These are phyloP conservation scores for Rhizopogon vinicolor DNA, from an alignment of 768 basidiomycete species.

Conservation along the genomic window DNA sequence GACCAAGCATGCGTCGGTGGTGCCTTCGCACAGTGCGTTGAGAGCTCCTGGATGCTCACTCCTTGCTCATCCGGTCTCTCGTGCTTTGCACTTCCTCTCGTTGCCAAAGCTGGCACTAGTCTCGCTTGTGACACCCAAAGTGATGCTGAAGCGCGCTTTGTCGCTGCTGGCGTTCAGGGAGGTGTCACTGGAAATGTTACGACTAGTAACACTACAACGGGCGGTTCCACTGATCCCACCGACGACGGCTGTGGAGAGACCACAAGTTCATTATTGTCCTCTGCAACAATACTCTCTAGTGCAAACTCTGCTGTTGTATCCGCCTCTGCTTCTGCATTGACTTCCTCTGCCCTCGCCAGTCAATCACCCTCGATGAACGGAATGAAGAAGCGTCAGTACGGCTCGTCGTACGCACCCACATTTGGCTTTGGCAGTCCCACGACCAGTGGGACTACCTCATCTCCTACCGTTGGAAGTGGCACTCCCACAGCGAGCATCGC, in stretches of 20 bases:
- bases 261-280: neutral
- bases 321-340: neutral
- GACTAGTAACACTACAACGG: neutral
- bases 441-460: neutral
- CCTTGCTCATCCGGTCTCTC: constrained; percentile 26
- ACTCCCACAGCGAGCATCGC: neutral
- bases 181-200: constrained; percentile 33
- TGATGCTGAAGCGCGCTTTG: constrained; percentile 39
- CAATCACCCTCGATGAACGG: neutral
- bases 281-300: neutral
- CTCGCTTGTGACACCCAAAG: constrained; percentile 44
- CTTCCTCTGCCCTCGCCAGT: neutral
- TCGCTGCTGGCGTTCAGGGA: constrained; percentile 38
- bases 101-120: constrained; percentile 37
- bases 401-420: neutral
- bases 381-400: constrained; percentile 4
- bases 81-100: constrained; percentile 40
- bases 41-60: constrained; percentile 28
- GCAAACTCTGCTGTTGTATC: neutral
- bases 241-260: neutral
- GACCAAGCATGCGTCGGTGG: constrained; percentile 32
- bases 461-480: neutral
- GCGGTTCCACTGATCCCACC: neutral
- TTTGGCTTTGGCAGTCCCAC: constrained; percentile 9
- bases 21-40: constrained; percentile 37